phyloP scores from a whole-genome alignment of 495 filamentous ascomycete species.

The Penicillium ucsense region DNA sequence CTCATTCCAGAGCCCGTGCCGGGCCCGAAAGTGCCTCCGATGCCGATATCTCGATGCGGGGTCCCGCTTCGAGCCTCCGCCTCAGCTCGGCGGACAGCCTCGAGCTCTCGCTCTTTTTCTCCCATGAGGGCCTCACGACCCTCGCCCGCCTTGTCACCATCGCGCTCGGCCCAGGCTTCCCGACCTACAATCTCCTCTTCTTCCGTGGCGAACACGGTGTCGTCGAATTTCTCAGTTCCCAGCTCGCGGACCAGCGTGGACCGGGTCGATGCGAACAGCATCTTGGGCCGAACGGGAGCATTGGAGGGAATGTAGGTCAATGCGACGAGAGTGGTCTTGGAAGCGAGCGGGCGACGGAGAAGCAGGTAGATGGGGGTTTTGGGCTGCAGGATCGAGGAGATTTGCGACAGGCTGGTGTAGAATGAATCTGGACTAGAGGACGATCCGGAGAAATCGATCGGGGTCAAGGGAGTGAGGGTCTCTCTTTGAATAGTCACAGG shows the following conservation, averaged over 20 bases:
- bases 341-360: constrained; percentile 54
- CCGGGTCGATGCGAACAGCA: constrained; percentile 84
- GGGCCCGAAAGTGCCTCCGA: constrained; percentile 47
- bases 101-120: constrained; percentile 73
- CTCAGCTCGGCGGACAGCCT: constrained; percentile 70
- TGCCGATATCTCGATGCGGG: constrained; percentile 42
- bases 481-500: constrained; percentile 72
- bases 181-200: constrained; percentile 55
- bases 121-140: constrained; percentile 61
- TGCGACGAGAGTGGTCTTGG: constrained; percentile 49
- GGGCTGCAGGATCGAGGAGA: constrained; percentile 62
- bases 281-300: constrained; percentile 89
- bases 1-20: constrained; percentile 45
- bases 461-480: constrained; percentile 52
- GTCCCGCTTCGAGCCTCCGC: constrained; percentile 70
- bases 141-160: constrained; percentile 41
- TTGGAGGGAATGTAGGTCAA: constrained; percentile 86
- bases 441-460: constrained; percentile 43
- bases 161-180: constrained; percentile 68
- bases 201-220: constrained; percentile 66
- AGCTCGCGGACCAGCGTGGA: constrained; percentile 77
- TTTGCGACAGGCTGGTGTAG: constrained; percentile 49
- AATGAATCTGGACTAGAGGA: constrained; percentile 41
- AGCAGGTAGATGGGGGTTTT: constrained; percentile 77
- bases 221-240: constrained; percentile 80